Conservation (phyloP, 1,284 basidiomycete species). For the Quambalaria eucalypti region DNA sequence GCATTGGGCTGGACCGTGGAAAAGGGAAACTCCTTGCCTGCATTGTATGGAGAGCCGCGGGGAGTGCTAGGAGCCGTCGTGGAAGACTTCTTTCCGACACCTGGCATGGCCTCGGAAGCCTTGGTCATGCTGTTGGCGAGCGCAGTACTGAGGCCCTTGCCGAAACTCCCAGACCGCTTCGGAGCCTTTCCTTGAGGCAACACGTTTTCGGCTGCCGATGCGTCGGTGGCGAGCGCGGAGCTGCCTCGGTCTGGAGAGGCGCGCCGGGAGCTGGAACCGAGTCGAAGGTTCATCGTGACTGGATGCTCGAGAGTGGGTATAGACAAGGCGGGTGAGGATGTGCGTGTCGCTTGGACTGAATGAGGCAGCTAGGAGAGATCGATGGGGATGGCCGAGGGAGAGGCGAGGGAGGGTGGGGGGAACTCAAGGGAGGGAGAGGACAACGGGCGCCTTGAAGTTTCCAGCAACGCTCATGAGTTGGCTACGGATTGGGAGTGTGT, state of each 20-base stretch:
- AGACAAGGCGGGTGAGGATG: background rate
- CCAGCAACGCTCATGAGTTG: conserved; percentile 24
- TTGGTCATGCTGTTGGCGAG: conserved; percentile 26
- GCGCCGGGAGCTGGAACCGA: background rate
- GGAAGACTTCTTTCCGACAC: conserved; percentile 3
- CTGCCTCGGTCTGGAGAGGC: background rate
- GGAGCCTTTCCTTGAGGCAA: conserved; percentile 13
- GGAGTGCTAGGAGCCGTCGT: background rate
- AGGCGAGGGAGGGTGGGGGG: background rate
- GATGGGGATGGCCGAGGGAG: background rate
- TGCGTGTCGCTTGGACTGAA: background rate
- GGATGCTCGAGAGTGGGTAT: background rate
- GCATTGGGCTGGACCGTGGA: background rate
- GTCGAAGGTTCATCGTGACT: background rate
- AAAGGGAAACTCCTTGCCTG: no score
- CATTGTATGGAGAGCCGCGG: no score
- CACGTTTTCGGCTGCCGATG: background rate
- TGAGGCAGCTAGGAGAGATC: background rate
- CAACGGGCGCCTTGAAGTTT: background rate
- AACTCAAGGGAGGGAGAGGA: background rate
- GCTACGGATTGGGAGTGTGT: conserved; percentile 20
- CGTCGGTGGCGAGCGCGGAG: conserved; percentile 5
- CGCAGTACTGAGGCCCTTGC: conserved; percentile 18
- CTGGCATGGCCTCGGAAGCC: conserved; percentile 12
- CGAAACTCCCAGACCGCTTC: conserved; percentile 32